Evolutionary conservation across 148 eudicot genomes (phyloP).

Genomic region (Chenopodium suecicum): DNA sequence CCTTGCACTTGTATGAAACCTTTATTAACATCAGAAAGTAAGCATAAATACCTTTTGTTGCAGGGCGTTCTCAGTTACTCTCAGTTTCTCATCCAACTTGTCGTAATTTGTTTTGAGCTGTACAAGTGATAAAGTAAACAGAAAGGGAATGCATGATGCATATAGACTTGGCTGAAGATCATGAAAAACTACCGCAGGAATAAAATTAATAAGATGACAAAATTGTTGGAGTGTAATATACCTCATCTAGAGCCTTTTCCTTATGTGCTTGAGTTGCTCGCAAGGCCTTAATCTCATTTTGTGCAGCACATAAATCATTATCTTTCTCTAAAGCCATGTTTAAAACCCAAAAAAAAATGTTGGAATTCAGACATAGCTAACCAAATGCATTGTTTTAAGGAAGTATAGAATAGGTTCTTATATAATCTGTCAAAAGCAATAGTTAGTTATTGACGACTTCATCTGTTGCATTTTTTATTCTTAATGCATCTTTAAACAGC

Average conservation of each 20-base stretch:
- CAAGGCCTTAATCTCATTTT: conserved; percentile 69
- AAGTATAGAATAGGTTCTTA: conserved; percentile 1
- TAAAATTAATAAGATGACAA: neutral
- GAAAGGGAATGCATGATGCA: neutral
- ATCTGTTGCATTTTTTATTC: neutral
- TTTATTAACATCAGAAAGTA: neutral
- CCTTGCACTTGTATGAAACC: conserved; percentile 1
- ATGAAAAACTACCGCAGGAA: neutral
- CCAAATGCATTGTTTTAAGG: neutral
- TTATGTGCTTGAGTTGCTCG: conserved; percentile 56
- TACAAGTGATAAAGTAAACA: conserved; percentile 7
- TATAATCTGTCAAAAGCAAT: neutral
- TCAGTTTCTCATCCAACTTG: conserved; percentile 64
- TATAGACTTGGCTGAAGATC: neutral
- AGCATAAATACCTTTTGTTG: conserved; percentile 66
- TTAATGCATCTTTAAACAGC: neutral
- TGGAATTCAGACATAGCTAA: conserved; percentile 13
- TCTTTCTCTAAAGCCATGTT: conserved; percentile 57
- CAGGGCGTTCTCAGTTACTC: conserved; percentile 40
- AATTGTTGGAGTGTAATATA: conserved; percentile 3
- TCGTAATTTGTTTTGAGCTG: conserved; percentile 54
- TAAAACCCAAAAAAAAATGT: neutral
- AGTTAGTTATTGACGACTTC: conserved; percentile 5
- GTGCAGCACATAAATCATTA: conserved; percentile 59
- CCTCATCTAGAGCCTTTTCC: conserved; percentile 87